Conservation (phyloP, 345 rosid genomes). For the Schrenkiella parvula region DNA sequence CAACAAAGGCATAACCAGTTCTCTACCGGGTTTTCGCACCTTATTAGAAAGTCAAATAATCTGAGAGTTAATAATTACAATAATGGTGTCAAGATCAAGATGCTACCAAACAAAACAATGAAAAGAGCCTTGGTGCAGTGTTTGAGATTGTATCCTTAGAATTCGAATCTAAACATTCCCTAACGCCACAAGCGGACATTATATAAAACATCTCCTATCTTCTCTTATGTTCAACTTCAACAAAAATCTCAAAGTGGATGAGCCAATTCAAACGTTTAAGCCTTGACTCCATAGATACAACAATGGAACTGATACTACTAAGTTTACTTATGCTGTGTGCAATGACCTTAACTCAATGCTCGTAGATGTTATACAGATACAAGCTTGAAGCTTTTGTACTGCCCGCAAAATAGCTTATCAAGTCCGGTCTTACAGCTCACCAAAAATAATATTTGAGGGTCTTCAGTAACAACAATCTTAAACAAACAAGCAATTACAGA, state of each 20-base stretch:
- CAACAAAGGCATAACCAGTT: constrained; percentile 86
- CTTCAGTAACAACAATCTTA: too few species aligned
- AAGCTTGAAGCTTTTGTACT: too few species aligned
- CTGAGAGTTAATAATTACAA: neutral
- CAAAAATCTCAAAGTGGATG: neutral
- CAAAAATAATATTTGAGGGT: too few species aligned
- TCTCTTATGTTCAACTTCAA: neutral
- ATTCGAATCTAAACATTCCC: neutral
- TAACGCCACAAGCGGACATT: neutral
- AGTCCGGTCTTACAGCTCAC: too few species aligned
- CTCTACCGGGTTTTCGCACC: constrained; percentile 80
- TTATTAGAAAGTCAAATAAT: constrained; percentile 24
- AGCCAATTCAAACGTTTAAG: neutral
- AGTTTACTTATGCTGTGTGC: neutral
- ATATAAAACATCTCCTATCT: neutral
- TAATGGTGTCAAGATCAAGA: neutral
- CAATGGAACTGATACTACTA: neutral
- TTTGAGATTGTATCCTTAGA: neutral
- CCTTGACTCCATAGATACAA: neutral
- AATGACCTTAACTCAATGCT: neutral
- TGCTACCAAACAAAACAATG: neutral
- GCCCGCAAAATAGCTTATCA: too few species aligned
- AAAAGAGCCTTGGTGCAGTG: neutral
- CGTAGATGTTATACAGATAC: neutral
- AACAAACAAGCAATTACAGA: too few species aligned